Conservation (phyloP, 192 early-diverging fungal genomes). For the Rhizophagus sp. region DNA sequence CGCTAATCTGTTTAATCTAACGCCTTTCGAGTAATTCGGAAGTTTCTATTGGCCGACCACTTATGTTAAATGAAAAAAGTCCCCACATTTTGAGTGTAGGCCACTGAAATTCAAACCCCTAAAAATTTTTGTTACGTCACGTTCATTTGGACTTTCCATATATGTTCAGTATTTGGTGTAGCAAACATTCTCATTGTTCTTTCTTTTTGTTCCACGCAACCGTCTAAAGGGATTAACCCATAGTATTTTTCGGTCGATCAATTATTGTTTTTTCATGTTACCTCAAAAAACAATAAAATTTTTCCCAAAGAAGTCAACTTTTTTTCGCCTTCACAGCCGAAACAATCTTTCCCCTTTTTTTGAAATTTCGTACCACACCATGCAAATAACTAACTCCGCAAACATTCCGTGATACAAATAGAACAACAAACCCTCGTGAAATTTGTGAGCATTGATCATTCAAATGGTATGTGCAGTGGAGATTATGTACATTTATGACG, state of each 20-base stretch:
- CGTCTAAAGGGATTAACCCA: neutral
- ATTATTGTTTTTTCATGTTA: neutral
- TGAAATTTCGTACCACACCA: neutral
- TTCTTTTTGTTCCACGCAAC: neutral
- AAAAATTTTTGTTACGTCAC: too few species aligned
- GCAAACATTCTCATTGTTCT: neutral
- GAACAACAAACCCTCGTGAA: conserved; percentile 18
- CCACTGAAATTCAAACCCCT: too few species aligned
- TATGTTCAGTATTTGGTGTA: too few species aligned
- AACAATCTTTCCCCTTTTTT: neutral
- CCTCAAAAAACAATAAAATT: neutral
- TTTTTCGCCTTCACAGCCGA: neutral
- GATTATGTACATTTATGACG: conserved; percentile 10
- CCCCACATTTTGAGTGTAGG: too few species aligned
- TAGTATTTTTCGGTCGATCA: neutral
- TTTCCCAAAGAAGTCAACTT: neutral
- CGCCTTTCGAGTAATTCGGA: too few species aligned
- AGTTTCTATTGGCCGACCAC: too few species aligned
- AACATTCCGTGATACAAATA: conserved; percentile 26
- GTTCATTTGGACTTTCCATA: too few species aligned
- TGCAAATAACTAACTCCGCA: neutral
- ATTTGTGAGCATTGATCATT: neutral
- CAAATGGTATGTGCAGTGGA: neutral
- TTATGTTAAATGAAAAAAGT: too few species aligned
- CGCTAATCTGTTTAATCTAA: too few species aligned